Conservation (phyloP, 495 filamentous ascomycete genomes). For the Umbilicaria muhlenbergii region DNA sequence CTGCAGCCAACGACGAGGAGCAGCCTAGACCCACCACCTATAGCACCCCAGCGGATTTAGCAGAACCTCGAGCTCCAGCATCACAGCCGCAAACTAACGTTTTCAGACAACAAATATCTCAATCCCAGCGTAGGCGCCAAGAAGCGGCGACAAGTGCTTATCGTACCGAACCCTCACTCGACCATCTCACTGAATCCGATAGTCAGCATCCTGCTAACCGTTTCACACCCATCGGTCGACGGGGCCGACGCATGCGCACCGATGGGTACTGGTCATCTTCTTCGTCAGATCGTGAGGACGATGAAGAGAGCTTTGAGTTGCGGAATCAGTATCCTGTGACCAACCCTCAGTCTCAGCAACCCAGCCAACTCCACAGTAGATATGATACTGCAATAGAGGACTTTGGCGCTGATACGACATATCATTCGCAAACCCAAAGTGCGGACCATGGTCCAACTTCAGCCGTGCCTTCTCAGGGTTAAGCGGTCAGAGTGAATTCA, state of each 20-base stretch:
- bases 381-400: background rate
- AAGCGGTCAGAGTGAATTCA: too few relatives aligned
- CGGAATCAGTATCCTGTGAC: constrained; percentile 18
- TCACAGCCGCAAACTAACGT: background rate
- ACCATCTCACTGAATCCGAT: constrained; percentile 9
- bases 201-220: constrained; percentile 18
- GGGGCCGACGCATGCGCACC: constrained; percentile 18
- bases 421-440: constrained; percentile 17
- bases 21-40: constrained; percentile 10
- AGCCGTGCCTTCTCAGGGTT: too few relatives aligned
- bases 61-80: background rate
- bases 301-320: constrained; percentile 27
- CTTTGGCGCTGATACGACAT: constrained; percentile 21
- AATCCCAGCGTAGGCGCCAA: background rate
- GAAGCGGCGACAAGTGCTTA: background rate
- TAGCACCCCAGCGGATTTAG: too few relatives aligned
- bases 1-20: constrained; percentile 14
- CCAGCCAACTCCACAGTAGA: background rate
- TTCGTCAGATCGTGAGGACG: constrained; percentile 20
- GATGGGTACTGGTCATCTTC: constrained; percentile 28
- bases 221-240: constrained; percentile 8
- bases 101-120: constrained; percentile 7
- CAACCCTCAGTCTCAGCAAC: constrained; percentile 10
- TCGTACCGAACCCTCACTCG: background rate
- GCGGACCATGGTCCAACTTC: too few relatives aligned